A percentile compares a stretch with the other conserved stretches of the same genome.
Conservation (phyloP, 257 asterid genomes). For the Vinca minor region DNA sequence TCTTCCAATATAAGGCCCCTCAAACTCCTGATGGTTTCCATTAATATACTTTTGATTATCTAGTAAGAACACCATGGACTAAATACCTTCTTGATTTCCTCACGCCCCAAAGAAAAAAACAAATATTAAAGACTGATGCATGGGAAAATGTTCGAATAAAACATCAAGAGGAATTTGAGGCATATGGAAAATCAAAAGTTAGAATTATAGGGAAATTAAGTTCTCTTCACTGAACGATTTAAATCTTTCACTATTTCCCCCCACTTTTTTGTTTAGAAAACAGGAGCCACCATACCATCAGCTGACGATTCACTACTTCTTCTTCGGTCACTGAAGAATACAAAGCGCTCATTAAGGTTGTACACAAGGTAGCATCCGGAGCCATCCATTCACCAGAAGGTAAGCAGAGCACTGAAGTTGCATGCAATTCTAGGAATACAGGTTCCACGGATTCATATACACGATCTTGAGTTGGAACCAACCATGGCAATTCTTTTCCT, state of each 20-base stretch:
- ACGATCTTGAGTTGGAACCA: conserved; percentile 71
- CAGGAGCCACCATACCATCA: conserved; percentile 50
- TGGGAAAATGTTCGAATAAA: not conserved
- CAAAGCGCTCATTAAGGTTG: conserved; percentile 75
- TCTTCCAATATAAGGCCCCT: not conserved
- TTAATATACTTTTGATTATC: not conserved
- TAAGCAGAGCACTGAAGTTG: conserved; percentile 63
- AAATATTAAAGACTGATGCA: not conserved
- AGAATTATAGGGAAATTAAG: conserved; percentile 6
- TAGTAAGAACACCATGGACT: not conserved
- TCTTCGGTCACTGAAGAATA: conserved; percentile 77
- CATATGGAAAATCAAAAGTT: not conserved
- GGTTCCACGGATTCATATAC: conserved; percentile 50
- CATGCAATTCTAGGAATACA: conserved; percentile 77
- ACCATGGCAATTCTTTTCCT: conserved; percentile 76
- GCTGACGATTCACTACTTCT: conserved; percentile 61
- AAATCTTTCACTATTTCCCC: not conserved
- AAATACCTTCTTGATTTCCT: not conserved
- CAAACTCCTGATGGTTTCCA: not conserved
- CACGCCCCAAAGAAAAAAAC: not conserved
- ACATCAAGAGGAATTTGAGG: not conserved
- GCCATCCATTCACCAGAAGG: conserved; percentile 85
- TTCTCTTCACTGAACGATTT: not conserved
- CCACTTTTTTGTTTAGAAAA: not conserved
- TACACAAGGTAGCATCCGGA: conserved; percentile 87